phyloP scores from a whole-genome alignment of 2,329 filamentous ascomycete species.

The Trichoderma atroviride region DNA sequence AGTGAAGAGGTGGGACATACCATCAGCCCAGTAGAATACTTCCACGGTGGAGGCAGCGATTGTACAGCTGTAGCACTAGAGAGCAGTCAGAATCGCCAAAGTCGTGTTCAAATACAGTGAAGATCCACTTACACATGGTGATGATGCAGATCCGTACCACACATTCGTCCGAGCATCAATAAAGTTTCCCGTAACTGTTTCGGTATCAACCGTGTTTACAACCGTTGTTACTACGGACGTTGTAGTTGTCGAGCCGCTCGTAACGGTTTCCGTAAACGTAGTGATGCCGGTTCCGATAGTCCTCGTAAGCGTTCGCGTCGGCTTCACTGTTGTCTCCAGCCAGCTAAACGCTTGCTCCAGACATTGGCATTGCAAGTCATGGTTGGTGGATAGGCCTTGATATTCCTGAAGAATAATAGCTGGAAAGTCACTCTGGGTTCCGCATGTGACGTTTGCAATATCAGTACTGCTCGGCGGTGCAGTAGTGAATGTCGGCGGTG shows the following conservation, averaged over 20 bases:
- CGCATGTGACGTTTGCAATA: neutral
- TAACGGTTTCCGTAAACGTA: neutral
- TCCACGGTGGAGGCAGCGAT: slow-evolving; percentile 25
- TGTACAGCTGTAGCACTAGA: slow-evolving; percentile 24
- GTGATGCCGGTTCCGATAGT: slow-evolving; percentile 20
- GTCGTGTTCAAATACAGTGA: neutral
- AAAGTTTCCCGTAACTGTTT: slow-evolving; percentile 18
- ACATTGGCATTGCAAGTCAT: slow-evolving; percentile 22
- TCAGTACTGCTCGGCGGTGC: neutral
- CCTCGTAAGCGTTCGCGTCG: slow-evolving; percentile 5
- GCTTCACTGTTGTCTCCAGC: slow-evolving; percentile 5
- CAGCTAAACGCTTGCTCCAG: slow-evolving; percentile 13
- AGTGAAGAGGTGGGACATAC: neutral
- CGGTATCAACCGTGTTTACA: neutral
- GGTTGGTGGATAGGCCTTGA: slow-evolving; percentile 13
- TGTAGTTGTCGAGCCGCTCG: neutral
- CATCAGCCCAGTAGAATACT: slow-evolving; percentile 16
- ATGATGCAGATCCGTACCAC: slow-evolving; percentile 22
- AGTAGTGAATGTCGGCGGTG: neutral
- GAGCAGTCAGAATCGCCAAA: neutral
- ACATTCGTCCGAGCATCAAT: neutral
- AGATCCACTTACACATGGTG: slow-evolving; percentile 22
- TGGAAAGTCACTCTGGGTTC: neutral
- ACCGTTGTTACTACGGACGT: slow-evolving; percentile 1
- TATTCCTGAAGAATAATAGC: slow-evolving; percentile 8